A percentile compares a stretch with the other conserved stretches of the same genome.
These are phyloP conservation scores for Zea mays DNA, from an alignment of 176 grass and related monocot genomes.

Conservation along the genomic window Zm-B73-REFERENCE-NAM-5.0 NC_050096.1:62369001-62369500, in stretches of 20 bases:
- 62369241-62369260: not conserved
- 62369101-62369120: not conserved
- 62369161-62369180: not conserved
- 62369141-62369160: not conserved
- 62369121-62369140: not conserved
- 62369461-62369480: not conserved
- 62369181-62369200: not conserved
- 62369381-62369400: not conserved
- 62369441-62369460: not conserved
- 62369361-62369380: not conserved
- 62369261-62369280: not conserved
- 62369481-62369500: not conserved
- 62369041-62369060: not conserved
- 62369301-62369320: not conserved
- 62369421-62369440: not conserved
- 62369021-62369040: not conserved
- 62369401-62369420: not conserved
- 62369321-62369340: not conserved
- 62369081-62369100: not conserved
- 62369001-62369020: slow-evolving; percentile 8
- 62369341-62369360: not conserved
- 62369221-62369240: not conserved
- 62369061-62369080: not conserved
- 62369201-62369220: not conserved
- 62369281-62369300: not conserved